Evolutionary conservation across 371 early-diverging fungal genomes (phyloP), one percentile per base, ranked within the genome.

Genomic region (Mortierella polycephala): DNA sequence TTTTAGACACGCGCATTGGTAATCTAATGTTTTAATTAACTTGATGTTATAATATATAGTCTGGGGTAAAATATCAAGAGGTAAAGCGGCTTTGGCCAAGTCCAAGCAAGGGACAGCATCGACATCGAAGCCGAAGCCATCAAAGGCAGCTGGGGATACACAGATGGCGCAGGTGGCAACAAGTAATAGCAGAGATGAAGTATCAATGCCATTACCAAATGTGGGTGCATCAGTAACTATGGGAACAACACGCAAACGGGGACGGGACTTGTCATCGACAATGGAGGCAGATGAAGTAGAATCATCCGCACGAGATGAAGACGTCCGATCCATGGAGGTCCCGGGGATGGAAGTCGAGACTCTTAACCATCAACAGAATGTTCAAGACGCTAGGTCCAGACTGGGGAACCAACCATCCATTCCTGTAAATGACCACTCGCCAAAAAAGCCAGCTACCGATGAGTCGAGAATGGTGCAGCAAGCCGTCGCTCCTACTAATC

Each of bases 21-120:
- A 8, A 42, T 21, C 20, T 51, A 11, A 41, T 16, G 12, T n/a
- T 23, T 49, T 51, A 21, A 42, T 18, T 18, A 30, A 30, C 30
- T 30, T 30, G 30, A 30, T 30, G 30, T 30, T 30, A 4, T 51
- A 55, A 18, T 30, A 54, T 10, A 23, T 55, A 77, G 79, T 77
- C 37, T 77, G 79, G 79, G 79, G 79, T 39, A 79, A 79, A 39
- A 63, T 79, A 58, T 79, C 79, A 12, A 49, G 79, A 47, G 69
- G 56, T 46, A 71, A 72, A 47, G 79, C 79, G 5, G 69, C 71
- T 1, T 20, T 58, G 44, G 66, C 66, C 13, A 79, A 79, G 47
- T 60, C 37, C 51, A 71, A 67, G 44, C 45, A 46, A 30, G 67
- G 65, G 46, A 12, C 55, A 1, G 44, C 39, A 7, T 2, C 39